These are phyloP conservation scores for Leishmania guyanensis DNA, from an alignment of 208 protist species.

Conservation along the genomic window DNA sequence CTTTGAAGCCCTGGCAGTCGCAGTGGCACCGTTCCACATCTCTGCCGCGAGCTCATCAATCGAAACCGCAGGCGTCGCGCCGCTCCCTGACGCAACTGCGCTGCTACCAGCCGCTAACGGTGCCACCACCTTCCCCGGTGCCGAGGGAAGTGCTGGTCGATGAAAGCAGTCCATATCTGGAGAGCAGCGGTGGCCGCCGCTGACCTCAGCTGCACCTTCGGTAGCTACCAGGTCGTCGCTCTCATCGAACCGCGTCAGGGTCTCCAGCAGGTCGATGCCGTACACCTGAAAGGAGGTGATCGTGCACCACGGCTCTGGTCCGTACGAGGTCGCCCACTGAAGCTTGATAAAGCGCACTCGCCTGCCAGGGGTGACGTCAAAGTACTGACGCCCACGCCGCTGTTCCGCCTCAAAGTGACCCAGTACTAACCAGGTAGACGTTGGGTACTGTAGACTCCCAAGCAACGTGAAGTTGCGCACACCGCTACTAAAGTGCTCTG, in stretches of 20 bases:
- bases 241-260: constrained; percentile 13
- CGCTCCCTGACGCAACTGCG: neutral
- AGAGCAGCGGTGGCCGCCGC: neutral
- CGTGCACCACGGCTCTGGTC: constrained; percentile 19
- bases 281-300: constrained; percentile 20
- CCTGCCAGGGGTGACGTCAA: constrained; percentile 2
- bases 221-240: neutral
- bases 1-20: neutral
- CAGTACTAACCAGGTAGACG: constrained; percentile 13
- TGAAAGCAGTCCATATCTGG: neutral
- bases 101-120: neutral
- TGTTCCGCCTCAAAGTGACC: constrained; percentile 12
- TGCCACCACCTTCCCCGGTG: neutral
- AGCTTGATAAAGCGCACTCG: constrained; percentile 11
- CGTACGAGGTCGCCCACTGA: constrained; percentile 21
- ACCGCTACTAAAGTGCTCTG: constrained; percentile 20
- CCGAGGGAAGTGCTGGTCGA: neutral
- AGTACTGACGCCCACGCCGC: constrained; percentile 16
- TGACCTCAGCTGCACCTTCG: neutral
- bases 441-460: constrained; percentile 17
- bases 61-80: neutral
- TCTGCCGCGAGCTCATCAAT: neutral
- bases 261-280: constrained; percentile 16
- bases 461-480: constrained; percentile 26
- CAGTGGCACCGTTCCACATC: neutral